phyloP scores from a whole-genome alignment of 2,329 filamentous ascomycete genomes.

The Colletotrichum simmondsii region DNA sequence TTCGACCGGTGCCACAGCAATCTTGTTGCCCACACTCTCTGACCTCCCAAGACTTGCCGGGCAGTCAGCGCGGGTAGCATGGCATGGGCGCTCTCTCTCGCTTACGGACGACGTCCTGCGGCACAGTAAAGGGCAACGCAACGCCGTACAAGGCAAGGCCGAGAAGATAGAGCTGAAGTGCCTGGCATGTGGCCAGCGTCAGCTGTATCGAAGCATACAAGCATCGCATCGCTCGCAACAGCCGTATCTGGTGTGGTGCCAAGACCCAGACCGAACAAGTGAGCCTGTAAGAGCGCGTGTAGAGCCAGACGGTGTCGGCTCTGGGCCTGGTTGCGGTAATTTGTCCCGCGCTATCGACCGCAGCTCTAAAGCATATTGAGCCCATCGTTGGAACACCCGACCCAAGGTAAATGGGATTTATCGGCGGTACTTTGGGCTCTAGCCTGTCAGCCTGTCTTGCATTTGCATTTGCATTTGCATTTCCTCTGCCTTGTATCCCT shows the following conservation, averaged over 20 bases:
- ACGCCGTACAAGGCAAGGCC: not conserved
- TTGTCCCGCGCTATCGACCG: constrained; percentile 32
- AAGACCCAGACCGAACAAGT: constrained; percentile 11
- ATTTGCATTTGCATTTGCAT: constrained; percentile 17
- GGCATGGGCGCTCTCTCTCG: not conserved
- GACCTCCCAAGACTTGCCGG: constrained; percentile 25
- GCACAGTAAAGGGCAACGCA: constrained; percentile 8
- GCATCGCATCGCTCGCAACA: constrained; percentile 16
- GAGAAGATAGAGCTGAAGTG: constrained; percentile 6
- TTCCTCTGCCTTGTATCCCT: not conserved
- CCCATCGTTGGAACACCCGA: constrained; percentile 2
- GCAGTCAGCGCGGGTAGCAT: constrained; percentile 1
- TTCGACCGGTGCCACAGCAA: constrained; percentile 33
- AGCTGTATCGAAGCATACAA: constrained; percentile 8
- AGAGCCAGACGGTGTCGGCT: constrained; percentile 26
- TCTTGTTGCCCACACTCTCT: constrained; percentile 21
- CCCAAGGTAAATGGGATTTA: not conserved
- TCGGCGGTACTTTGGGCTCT: constrained; percentile 18
- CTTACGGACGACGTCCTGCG: constrained; percentile 7
- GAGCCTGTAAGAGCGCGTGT: constrained; percentile 23
- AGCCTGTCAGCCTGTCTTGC: not conserved
- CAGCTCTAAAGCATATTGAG: constrained; percentile 20
- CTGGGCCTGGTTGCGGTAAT: constrained; percentile 33
- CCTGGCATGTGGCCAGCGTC: constrained; percentile 14
- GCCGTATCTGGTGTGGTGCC: constrained; percentile 27